Percentiles rank a stretch among this genome's conserved stretches.
Evolutionary conservation across 169 alveolate genomes (phyloP).

Genomic region (Plasmodium vivax): DNA sequence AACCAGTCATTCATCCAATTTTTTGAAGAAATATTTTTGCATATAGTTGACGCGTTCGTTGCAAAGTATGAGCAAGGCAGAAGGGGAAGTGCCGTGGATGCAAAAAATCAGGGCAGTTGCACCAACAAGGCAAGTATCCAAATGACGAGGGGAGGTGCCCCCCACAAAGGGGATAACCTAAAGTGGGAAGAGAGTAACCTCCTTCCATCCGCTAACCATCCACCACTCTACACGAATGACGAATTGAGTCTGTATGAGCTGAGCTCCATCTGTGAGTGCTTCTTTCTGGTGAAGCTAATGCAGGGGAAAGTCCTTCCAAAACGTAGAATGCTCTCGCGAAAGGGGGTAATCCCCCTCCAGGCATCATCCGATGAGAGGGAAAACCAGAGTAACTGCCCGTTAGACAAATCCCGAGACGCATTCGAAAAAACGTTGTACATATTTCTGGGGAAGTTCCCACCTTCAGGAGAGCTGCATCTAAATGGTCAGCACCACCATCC

Average conservation of each 20-base stretch:
- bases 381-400: neutral
- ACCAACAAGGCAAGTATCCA: neutral
- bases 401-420: conserved; percentile 11
- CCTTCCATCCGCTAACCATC: neutral
- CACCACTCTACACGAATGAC: neutral
- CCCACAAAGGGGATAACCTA: neutral
- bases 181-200: neutral
- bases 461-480: neutral
- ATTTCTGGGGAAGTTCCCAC: neutral
- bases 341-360: neutral
- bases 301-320: neutral
- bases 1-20: neutral
- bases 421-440: conserved; percentile 51
- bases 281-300: conserved; percentile 32
- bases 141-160: neutral
- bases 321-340: neutral
- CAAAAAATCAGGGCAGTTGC: neutral
- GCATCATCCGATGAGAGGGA: neutral
- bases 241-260: conserved; percentile 37
- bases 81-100: neutral
- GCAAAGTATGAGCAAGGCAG: neutral
- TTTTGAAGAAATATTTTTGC: conserved; percentile 1
- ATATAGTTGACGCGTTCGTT: conserved; percentile 21
- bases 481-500: neutral
- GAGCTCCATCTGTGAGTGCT: conserved; percentile 66